Percentiles rank a stretch among this genome's conserved stretches.
Conservation (phyloP, 1,284 basidiomycete species). For the Trichosporon ovoides region DNA sequence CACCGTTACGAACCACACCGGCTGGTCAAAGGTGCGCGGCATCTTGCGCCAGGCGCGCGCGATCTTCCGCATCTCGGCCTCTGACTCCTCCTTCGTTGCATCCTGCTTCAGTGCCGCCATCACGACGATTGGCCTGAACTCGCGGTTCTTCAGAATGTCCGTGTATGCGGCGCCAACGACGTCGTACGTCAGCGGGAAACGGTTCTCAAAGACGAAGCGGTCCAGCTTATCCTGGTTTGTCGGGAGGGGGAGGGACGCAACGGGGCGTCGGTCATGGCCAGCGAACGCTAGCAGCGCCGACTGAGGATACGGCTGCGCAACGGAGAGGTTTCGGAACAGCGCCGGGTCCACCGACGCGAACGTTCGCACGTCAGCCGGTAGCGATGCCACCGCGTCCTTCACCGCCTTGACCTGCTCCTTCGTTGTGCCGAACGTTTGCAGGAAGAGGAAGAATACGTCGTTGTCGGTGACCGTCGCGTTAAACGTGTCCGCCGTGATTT, state of each 20-base stretch:
- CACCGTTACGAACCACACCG: constrained; percentile 80
- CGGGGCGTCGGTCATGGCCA: constrained; percentile 51
- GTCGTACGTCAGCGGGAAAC: constrained; percentile 64
- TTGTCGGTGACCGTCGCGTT: constrained; percentile 55
- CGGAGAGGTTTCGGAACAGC: constrained; percentile 55
- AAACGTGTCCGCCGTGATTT: constrained; percentile 52
- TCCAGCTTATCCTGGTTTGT: constrained; percentile 27
- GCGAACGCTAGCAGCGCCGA: constrained; percentile 72
- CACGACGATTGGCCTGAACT: constrained; percentile 64
- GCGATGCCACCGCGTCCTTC: constrained; percentile 53
- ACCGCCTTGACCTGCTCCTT: constrained; percentile 49
- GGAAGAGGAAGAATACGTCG: constrained; percentile 66
- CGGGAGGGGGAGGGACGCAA: constrained; percentile 39
- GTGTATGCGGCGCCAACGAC: constrained; percentile 70
- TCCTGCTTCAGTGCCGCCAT: constrained; percentile 54
- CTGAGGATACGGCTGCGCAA: constrained; percentile 50
- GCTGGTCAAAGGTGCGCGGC: constrained; percentile 49
- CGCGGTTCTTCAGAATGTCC: constrained; percentile 68
- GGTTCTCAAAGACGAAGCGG: constrained; percentile 61
- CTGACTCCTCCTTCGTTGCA: constrained; percentile 25
- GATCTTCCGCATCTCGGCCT: constrained; percentile 54
- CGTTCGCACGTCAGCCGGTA: constrained; percentile 66
- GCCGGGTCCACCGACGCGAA: constrained; percentile 52
- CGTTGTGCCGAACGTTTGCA: constrained; percentile 54
- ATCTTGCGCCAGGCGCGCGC: constrained; percentile 60